Evolutionary conservation across 306 rosid species (phyloP).

Genomic region (Prunus mongolica): DNA sequence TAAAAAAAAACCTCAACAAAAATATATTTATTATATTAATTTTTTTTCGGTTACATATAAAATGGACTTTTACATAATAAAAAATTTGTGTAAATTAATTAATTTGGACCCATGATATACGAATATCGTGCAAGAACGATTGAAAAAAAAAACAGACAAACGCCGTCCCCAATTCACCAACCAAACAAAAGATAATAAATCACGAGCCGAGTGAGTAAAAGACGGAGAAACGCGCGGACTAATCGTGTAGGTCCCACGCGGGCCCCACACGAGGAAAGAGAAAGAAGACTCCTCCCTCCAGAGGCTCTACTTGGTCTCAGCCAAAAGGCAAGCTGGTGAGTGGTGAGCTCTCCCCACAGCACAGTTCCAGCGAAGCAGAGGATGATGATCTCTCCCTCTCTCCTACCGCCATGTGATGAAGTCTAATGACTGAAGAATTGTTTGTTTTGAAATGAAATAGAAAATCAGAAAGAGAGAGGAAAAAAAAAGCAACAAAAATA

Average conservation of each 20-base stretch:
- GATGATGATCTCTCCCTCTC: not conserved
- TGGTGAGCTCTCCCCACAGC: constrained; percentile 2
- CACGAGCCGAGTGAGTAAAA: not conserved
- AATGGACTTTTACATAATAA: not conserved
- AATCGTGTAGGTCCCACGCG: constrained; percentile 49
- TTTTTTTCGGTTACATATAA: not conserved
- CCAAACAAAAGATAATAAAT: not conserved
- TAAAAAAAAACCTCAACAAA: not conserved
- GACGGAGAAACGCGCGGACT: constrained; percentile 42
- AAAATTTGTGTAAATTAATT: not conserved
- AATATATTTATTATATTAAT: not conserved
- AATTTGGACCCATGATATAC: not conserved
- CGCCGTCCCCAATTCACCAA: constrained; percentile 23
- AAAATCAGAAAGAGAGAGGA: not conserved
- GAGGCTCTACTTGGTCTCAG: too few relatives aligned
- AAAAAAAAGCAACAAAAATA: not conserved
- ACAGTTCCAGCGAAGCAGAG: not conserved
- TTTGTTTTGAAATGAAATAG: not conserved
- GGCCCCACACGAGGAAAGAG: not conserved
- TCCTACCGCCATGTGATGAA: constrained; percentile 13
- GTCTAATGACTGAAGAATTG: not conserved
- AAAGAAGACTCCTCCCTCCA: too few relatives aligned
- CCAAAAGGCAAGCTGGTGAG: not conserved
- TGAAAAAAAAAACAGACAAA: not conserved
- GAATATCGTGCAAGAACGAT: not conserved